Evolutionary conservation across 1,284 basidiomycete genomes (phyloP).

Genomic region (Heterobasidion parviporum): DNA sequence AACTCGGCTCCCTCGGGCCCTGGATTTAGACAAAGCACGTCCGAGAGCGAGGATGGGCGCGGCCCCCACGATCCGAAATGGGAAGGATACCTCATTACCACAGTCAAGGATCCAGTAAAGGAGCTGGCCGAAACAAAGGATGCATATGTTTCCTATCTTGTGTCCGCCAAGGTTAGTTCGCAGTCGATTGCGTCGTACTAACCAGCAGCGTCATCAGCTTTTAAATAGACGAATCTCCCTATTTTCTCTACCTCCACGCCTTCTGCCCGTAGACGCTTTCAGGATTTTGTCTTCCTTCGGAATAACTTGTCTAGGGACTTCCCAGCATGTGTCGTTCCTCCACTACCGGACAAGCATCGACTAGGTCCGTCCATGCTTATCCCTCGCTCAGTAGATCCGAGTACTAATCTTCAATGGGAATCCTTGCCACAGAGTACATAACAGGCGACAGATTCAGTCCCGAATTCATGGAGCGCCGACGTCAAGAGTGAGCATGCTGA

Average conservation of each 20-base stretch:
- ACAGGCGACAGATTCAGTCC: constrained; percentile 95
- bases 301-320: constrained; percentile 89
- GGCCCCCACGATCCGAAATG: constrained; percentile 75
- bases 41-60: constrained; percentile 49
- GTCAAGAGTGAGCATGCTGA: constrained; percentile 65
- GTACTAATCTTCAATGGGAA: no score
- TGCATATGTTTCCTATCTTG: constrained; percentile 91
- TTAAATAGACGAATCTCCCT: constrained; percentile 66
- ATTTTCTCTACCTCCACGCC: constrained; percentile 73
- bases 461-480: constrained; percentile 92
- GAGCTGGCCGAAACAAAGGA: constrained; percentile 96
- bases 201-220: not conserved
- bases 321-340: constrained; percentile 93
- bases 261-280: constrained; percentile 81
- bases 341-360: constrained; percentile 94
- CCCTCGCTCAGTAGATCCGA: not conserved
- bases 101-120: constrained; percentile 89
- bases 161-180: constrained; percentile 70
- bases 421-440: constrained; percentile 70
- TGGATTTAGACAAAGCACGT: constrained; percentile 71
- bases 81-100: constrained; percentile 83
- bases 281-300: constrained; percentile 94
- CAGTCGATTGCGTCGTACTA: not conserved
- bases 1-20: constrained; percentile 41
- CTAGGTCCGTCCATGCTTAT: constrained; percentile 53